Evolutionary conservation across 2,329 filamentous ascomycete species (phyloP).

Genomic region (Tricladium varicosporioides): DNA sequence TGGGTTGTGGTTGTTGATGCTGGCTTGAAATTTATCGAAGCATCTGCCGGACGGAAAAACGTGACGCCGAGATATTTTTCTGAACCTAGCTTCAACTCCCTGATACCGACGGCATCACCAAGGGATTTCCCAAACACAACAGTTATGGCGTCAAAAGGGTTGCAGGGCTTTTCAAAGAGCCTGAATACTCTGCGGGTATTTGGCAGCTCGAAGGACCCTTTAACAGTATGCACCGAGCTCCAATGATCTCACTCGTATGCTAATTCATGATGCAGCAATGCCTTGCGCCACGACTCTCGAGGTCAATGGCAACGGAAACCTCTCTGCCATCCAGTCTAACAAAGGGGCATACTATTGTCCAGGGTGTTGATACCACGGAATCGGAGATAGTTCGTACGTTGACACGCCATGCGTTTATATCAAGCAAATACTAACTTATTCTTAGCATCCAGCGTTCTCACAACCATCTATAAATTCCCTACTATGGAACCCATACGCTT

Average conservation of each 20-base stretch:
- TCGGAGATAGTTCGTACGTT: constrained; percentile 16
- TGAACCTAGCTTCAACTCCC: constrained; percentile 19
- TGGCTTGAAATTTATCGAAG: constrained; percentile 27
- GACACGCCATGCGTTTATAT: background rate
- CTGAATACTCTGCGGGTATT: constrained; percentile 27
- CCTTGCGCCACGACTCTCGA: constrained; percentile 38
- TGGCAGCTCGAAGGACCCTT: constrained; percentile 35
- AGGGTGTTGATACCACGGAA: constrained; percentile 9
- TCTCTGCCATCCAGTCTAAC: constrained; percentile 27
- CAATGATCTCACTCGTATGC: background rate
- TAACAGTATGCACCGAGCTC: constrained; percentile 34
- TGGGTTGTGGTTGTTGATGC: constrained; percentile 20
- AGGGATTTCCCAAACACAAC: constrained; percentile 11
- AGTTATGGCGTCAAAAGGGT: constrained; percentile 34
- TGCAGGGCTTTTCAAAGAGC: constrained; percentile 30
- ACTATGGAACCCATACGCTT: constrained; percentile 79
- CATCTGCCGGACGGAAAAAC: constrained; percentile 13
- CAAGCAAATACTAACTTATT: constrained; percentile 10
- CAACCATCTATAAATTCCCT: constrained; percentile 90
- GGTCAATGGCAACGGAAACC: constrained; percentile 49
- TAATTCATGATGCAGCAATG: constrained; percentile 41
- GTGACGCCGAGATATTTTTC: constrained; percentile 26
- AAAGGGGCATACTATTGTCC: constrained; percentile 13
- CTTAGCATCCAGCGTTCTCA: constrained; percentile 63
- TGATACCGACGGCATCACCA: constrained; percentile 17